phyloP scores from a whole-genome alignment of 345 rosid species.

The Adansonia digitata region DNA sequence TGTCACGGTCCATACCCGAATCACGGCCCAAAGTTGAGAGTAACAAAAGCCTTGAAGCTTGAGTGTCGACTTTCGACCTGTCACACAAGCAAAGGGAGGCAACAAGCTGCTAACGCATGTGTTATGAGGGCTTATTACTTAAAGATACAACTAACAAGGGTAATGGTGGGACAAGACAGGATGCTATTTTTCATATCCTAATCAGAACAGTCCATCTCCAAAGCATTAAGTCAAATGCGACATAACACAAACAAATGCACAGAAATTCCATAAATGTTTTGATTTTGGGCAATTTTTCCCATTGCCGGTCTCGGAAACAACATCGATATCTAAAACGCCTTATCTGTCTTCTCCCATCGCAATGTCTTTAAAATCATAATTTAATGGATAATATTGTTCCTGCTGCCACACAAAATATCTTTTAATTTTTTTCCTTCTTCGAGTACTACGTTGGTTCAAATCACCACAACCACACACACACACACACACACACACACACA shows the following conservation, averaged over 20 bases:
- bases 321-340: not conserved
- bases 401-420: not conserved
- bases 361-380: not conserved
- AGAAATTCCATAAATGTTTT: not conserved
- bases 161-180: not conserved
- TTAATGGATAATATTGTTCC: not conserved
- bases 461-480: no score
- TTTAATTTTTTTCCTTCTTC: not conserved
- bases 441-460: not conserved
- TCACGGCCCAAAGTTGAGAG: no score
- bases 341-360: conserved; percentile 1
- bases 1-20: not conserved
- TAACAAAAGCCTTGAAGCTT: no score
- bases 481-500: no score
- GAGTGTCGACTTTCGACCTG: no score
- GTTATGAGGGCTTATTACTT: not conserved
- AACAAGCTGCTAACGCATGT: no score
- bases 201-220: not conserved
- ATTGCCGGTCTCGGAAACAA: not conserved
- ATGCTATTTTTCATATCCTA: not conserved
- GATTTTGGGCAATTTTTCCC: not conserved
- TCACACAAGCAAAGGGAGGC: no score
- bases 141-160: not conserved
- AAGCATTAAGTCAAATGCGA: not conserved
- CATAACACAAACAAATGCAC: conserved; percentile 9